Percentiles rank a stretch among this genome's conserved stretches.
Conservation (phyloP, 257 asterid species). For the Solanum chmielewskii region DNA sequence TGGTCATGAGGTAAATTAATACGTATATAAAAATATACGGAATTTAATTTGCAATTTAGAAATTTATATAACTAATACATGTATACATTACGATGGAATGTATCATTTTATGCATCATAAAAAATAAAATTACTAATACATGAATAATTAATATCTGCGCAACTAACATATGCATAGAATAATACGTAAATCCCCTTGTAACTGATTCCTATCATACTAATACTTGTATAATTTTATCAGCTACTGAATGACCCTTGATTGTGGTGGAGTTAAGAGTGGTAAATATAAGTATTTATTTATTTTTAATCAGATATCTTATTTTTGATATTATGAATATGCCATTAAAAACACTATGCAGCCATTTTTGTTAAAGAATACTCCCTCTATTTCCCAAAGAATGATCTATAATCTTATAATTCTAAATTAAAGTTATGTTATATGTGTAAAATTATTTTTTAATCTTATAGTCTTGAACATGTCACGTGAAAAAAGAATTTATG, state of each 20-base stretch:
- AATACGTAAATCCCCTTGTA: too few relatives aligned
- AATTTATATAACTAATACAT: background rate
- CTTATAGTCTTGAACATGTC: accelerated
- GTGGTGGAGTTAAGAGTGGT: background rate
- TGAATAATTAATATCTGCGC: too few relatives aligned
- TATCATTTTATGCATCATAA: too few relatives aligned
- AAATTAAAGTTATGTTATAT: too few relatives aligned
- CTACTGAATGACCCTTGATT: background rate
- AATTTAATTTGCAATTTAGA: background rate
- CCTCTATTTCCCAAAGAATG: accelerated
- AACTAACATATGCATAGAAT: background rate
- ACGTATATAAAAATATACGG: background rate
- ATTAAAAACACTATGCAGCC: too few relatives aligned
- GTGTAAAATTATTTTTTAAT: accelerated
- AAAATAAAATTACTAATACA: too few relatives aligned
- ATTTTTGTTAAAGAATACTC: too few relatives aligned
- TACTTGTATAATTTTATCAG: too few relatives aligned
- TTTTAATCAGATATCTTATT: background rate
- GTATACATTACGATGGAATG: background rate
- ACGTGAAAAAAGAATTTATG: background rate
- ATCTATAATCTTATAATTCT: accelerated
- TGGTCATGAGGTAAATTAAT: background rate
- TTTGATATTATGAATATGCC: background rate
- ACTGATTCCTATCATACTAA: background rate
- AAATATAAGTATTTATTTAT: background rate